phyloP scores from a whole-genome alignment of 257 asterid species.

The Fraxinus cuspidata region DNA sequence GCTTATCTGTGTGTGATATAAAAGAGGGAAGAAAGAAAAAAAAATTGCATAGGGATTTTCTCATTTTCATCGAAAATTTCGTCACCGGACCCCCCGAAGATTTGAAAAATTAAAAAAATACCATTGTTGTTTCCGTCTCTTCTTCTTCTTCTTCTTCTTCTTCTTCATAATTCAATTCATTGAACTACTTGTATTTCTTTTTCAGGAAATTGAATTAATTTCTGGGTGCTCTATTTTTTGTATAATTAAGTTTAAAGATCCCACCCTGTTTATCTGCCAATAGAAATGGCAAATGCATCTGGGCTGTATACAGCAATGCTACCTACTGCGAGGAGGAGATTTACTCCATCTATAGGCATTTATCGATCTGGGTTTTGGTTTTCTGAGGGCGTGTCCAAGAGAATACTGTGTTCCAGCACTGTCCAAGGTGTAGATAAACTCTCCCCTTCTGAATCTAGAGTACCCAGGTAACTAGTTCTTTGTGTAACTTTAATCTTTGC shows the following conservation, averaged over 20 bases:
- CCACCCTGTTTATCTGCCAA: not conserved
- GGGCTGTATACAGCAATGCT: constrained; percentile 37
- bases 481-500: too few species aligned
- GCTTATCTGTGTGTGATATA: constrained; percentile 6
- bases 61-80: not conserved
- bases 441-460: constrained; percentile 59
- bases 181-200: not conserved
- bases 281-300: constrained; percentile 45
- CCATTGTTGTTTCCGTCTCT: constrained; percentile 19
- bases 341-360: constrained; percentile 34
- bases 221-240: not conserved
- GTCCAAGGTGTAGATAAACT: constrained; percentile 67
- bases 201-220: not conserved
- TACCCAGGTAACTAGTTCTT: constrained; percentile 49
- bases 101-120: not conserved
- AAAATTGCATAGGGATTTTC: not conserved
- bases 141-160: too few species aligned
- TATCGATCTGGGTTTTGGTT: constrained; percentile 40
- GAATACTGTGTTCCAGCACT: constrained; percentile 55
- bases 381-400: constrained; percentile 39
- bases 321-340: constrained; percentile 32
- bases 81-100: not conserved
- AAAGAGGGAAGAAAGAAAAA: not conserved
- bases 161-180: not conserved
- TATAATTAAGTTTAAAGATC: constrained; percentile 6